These are phyloP conservation scores for Clitoria ternatea DNA, from an alignment of 306 rosid genomes.

Conservation along the genomic window DNA sequence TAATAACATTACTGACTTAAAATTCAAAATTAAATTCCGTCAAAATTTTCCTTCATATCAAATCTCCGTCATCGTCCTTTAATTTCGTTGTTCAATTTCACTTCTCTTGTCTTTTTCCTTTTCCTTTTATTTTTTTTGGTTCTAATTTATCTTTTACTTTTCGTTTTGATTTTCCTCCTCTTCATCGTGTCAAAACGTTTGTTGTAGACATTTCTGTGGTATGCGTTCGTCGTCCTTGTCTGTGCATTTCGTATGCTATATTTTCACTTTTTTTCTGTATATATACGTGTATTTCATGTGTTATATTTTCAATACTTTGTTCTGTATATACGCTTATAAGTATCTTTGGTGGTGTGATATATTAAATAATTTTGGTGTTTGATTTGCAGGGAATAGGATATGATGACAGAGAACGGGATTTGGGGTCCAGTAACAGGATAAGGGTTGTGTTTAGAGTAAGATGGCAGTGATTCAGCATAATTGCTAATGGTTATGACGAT, in stretches of 20 bases:
- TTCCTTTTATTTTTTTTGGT: background rate
- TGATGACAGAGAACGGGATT: background rate
- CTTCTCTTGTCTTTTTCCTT: background rate
- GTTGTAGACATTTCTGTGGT: background rate
- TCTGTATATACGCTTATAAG: background rate
- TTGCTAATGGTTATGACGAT: background rate
- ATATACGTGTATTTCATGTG: background rate
- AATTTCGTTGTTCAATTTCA: background rate
- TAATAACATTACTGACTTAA: background rate
- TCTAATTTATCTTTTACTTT: background rate
- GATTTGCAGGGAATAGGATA: constrained; percentile 33
- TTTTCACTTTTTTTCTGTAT: background rate
- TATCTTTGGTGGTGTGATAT: background rate
- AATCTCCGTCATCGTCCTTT: background rate
- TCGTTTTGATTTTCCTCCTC: background rate
- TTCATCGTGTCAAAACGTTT: background rate
- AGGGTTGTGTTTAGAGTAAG: background rate
- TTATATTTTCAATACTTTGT: background rate
- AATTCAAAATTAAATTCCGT: background rate
- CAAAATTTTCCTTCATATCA: background rate
- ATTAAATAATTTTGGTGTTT: background rate
- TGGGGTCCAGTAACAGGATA: constrained; percentile 21
- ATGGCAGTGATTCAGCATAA: background rate
- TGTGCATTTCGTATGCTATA: background rate
- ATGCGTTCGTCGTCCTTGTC: background rate